Evolutionary conservation across 805 yeast genomes (phyloP).

Genomic region (Saccharomycopsis babjevae): DNA sequence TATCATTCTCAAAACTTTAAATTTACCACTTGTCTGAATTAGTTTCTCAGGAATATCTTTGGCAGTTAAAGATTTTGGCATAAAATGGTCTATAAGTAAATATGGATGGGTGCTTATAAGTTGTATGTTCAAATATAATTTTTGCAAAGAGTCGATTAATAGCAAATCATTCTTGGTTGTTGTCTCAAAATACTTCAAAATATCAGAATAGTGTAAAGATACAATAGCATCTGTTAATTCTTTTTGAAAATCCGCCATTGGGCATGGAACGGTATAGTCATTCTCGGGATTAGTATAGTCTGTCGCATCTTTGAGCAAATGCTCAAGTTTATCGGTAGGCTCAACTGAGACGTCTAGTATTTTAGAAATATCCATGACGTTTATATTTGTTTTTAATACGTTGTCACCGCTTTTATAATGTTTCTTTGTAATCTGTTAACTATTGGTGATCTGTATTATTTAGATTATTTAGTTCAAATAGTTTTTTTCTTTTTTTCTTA

Average conservation of each 20-base stretch:
- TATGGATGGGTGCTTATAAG: slow-evolving; percentile 86
- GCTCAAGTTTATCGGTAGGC: slow-evolving; percentile 47
- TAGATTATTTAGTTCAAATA: no score
- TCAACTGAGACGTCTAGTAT: slow-evolving; percentile 79
- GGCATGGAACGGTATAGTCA: slow-evolving; percentile 71
- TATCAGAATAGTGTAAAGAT: slow-evolving; percentile 84
- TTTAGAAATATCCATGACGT: slow-evolving; percentile 56
- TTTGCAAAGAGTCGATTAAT: slow-evolving; percentile 63
- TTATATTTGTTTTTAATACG: background rate
- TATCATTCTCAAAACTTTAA: slow-evolving; percentile 56
- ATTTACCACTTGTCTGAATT: slow-evolving; percentile 77
- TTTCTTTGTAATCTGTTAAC: background rate
- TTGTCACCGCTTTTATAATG: background rate
- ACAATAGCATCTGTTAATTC: slow-evolving; percentile 87
- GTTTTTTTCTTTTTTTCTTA: no score
- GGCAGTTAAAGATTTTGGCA: slow-evolving; percentile 68
- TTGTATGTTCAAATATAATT: slow-evolving; percentile 66
- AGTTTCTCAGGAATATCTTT: slow-evolving; percentile 63
- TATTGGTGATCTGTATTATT: no score
- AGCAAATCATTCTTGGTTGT: slow-evolving; percentile 40
- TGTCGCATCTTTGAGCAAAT: slow-evolving; percentile 27
- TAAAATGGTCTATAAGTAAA: slow-evolving; percentile 67
- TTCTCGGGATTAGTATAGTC: slow-evolving; percentile 28
- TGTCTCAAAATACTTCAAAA: slow-evolving; percentile 71
- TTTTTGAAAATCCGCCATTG: slow-evolving; percentile 77